Evolutionary conservation across 306 rosid genomes (phyloP).

Genomic region (Fagus sylvatica): DNA sequence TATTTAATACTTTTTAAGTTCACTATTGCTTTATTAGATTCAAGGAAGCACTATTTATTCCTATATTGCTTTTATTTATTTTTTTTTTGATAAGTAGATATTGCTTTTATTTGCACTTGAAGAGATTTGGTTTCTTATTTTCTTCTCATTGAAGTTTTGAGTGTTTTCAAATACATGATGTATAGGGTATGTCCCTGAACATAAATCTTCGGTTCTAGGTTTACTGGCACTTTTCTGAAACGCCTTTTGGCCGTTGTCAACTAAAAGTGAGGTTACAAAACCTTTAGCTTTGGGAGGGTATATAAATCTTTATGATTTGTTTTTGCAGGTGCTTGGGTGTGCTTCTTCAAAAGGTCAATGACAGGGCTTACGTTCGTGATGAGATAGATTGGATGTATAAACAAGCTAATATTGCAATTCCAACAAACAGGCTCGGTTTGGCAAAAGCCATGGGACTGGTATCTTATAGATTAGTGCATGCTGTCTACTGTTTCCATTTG

Average conservation of each 20-base stretch:
- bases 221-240: not conserved
- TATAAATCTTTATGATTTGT: slow-evolving; percentile 21
- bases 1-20: slow-evolving; percentile 35
- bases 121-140: not conserved
- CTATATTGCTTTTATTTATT: slow-evolving; percentile 5
- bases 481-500: slow-evolving; percentile 32
- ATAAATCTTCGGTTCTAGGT: not conserved
- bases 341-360: slow-evolving; percentile 88
- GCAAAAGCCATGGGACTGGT: slow-evolving; percentile 99
- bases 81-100: not conserved
- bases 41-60: slow-evolving; percentile 19
- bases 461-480: slow-evolving; percentile 21
- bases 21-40: slow-evolving; percentile 22
- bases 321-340: slow-evolving; percentile 81
- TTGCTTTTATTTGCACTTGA: slow-evolving; percentile 5
- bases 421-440: slow-evolving; percentile 88
- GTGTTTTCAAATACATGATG: not conserved
- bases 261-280: not conserved
- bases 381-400: slow-evolving; percentile 89
- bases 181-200: not conserved
- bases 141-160: not conserved
- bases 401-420: slow-evolving; percentile 73
- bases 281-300: slow-evolving; percentile 12
- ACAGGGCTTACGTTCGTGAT: slow-evolving; percentile 76
- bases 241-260: not conserved